These are phyloP conservation scores for Cymbopogon flexuosus DNA, from an alignment of 202 grass and related monocot species.

Conservation along the genomic window DNA sequence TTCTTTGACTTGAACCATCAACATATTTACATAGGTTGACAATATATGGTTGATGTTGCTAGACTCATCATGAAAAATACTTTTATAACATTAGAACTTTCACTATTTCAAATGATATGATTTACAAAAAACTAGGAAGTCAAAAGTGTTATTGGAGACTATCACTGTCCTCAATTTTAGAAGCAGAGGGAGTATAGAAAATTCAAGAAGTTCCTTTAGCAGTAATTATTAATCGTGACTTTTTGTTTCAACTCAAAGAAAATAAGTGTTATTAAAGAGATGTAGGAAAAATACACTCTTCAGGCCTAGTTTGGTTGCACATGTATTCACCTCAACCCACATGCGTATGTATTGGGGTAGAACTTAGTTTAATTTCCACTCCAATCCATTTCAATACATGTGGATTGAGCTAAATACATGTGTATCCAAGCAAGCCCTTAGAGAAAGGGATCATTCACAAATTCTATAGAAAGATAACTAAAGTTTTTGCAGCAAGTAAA, in stretches of 20 bases:
- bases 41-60: not conserved
- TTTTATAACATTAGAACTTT: not conserved
- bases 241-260: constrained; percentile 3
- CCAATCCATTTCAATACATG: no score
- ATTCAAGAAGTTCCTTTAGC: constrained; percentile 19
- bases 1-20: not conserved
- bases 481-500: not conserved
- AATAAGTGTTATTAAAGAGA: not conserved
- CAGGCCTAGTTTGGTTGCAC: no score
- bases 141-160: not conserved
- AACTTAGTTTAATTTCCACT: no score
- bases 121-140: not conserved
- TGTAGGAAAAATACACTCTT: constrained; percentile 3
- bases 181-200: not conserved
- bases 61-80: not conserved
- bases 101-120: not conserved
- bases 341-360: no score
- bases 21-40: not conserved
- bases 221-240: not conserved
- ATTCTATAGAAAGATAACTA: not conserved
- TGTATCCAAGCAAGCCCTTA: no score
- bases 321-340: no score
- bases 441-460: not conserved
- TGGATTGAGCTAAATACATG: no score
- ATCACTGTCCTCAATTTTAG: not conserved